Base-by-base conservation (phyloP, 1,139 yeast genomes). In the Ashbya aceris region DNA sequence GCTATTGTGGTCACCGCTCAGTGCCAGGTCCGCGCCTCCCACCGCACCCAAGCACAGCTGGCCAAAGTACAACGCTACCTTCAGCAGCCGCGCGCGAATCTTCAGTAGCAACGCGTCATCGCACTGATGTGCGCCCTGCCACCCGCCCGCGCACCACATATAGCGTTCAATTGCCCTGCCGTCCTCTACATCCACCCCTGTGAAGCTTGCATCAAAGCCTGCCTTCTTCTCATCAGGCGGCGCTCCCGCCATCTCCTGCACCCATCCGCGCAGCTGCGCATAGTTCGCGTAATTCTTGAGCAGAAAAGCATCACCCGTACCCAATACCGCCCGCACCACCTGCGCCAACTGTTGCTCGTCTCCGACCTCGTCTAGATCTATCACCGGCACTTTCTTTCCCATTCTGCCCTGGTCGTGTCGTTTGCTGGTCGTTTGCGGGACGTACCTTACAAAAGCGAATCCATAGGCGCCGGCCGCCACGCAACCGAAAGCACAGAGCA, bases 231-330 rank as follows among this genome's bases (percentile, higher is more conserved):
- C 47, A 1, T 53, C 52, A 2, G 39, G 29, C 8, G 45, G 53
- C 1, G 11, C 30, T n/a, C 27, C 26, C 8, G 31, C 9, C 30
- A 51, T 38, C 8, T 37, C 39, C 2, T 32, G 37, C 12, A 49
- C 7, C 36, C 53, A 41, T 3, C 34, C 42, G 31, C 47, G 50
- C 20, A 59, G 35, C 1, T 40, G 40, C 2, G 43, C 48, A 36
- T 47, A 46, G 33, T 57, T 54, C 7, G 63, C 62, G 41, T 54
- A 58, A 42, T 59, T 58, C 39, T 52, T 51, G 48, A 59, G 41
- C 29, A 59, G 40, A 37, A 59, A 56, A 4, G 56, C 51, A 40
- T 59, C 61, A 37, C 50, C 40, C 14, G 42, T 35, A 28, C 44
- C 30, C 33, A 60, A 39, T 11, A 56, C 50, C 6, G 43, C 38